Conservation (phyloP, 192 early-diverging fungal genomes). For the Coemansia sp. region DNA sequence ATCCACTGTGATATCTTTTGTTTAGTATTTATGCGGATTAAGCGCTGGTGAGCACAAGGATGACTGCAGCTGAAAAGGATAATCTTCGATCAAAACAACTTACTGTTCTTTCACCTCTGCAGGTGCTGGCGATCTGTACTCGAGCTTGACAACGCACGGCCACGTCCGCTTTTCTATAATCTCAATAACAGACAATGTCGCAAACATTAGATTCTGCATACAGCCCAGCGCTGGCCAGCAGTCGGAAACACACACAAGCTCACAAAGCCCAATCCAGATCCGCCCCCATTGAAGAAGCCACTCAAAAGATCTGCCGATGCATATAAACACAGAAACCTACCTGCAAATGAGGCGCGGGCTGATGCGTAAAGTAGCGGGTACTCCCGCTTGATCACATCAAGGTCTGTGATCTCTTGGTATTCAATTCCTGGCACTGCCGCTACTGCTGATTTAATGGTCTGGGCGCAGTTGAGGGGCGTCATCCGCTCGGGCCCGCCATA, state of each 20-base stretch:
- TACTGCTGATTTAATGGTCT: conserved; percentile 68
- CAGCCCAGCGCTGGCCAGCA: neutral
- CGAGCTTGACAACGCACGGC: conserved; percentile 55
- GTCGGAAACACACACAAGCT: conserved; percentile 6
- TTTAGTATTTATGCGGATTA: neutral
- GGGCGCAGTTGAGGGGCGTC: conserved; percentile 72
- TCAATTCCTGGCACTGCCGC: conserved; percentile 56
- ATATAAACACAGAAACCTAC: conserved; percentile 44
- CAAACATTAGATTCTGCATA: neutral
- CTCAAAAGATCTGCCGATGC: conserved; percentile 4
- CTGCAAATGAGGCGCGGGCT: conserved; percentile 65
- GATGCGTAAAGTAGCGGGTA: conserved; percentile 84
- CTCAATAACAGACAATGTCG: neutral
- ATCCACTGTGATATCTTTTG: too few species aligned
- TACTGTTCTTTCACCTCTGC: conserved; percentile 69
- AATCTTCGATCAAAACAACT: conserved; percentile 34
- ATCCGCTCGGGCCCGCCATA: conserved; percentile 85
- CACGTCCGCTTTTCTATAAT: conserved; percentile 41
- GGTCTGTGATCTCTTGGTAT: conserved; percentile 65
- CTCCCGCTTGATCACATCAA: conserved; percentile 68
- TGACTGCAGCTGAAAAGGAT: neutral
- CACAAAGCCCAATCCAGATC: conserved; percentile 3
- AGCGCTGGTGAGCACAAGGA: neutral
- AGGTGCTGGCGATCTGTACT: conserved; percentile 66
- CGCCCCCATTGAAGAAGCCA: neutral